Base-by-base conservation (phyloP, 1,284 basidiomycete species). In the Hypsizygus ulmarius region DNA sequence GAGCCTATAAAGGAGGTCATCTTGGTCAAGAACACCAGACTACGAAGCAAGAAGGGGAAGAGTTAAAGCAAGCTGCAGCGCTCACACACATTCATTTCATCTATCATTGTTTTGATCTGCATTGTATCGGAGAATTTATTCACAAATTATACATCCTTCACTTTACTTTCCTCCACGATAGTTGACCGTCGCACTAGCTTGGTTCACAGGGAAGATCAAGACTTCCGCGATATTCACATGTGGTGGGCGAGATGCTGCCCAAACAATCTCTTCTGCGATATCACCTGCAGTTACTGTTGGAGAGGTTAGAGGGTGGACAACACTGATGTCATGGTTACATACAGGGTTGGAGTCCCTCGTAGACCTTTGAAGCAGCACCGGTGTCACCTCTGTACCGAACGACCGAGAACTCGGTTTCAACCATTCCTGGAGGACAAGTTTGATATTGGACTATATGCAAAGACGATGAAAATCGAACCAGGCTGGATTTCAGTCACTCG, bases 261-360 rank as follows among this genome's bases (percentile, higher is more conserved):
- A 99, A 9, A 97, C 93, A 60, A 99, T 96, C 68, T 99, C 93
- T 68, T 99, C 95, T 1, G 96, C 96, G 45, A 96, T 87, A 63
- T 96, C 93, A 50, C 85, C 75, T 7, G 87, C 86, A 2, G 80
- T 78, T 62, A 93, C 88, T 84, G 66, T 59, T 44, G 37, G 34
- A 43, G 47, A 46, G 40, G 16, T 36, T 37, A 28, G 37, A 34
- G 41, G 1, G 36, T 39, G 15, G 12, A 9, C 39, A 29, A 39
- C 28, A 43, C 46, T 3, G 5, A 21, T 12, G 7, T 14, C 16
- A 34, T 5, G 10, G 28, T 14, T 4, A 73, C 85, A 66, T 62
- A 90, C 89, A 64, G 49, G 91, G 91, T 53, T 88, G 73, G 34
- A 95, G 63, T 30, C 93, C 93, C 40, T 89, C 75, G 66, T 97